Conservation (phyloP, 1,139 yeast genomes). For the Candida dubliniensis region DNA sequence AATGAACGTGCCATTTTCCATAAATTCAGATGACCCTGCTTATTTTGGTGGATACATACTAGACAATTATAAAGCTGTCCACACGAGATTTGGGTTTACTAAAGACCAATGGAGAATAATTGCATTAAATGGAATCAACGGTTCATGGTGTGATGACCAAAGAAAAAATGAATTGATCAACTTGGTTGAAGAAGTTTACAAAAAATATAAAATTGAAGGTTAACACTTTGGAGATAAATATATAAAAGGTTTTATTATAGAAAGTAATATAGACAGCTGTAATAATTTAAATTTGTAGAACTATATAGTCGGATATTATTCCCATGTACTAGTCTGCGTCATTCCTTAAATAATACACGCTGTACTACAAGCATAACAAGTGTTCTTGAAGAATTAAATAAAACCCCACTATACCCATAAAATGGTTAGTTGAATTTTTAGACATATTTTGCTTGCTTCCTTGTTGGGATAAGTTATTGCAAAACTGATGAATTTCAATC, state of each 20-base stretch:
- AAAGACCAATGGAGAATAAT: slow-evolving; percentile 57
- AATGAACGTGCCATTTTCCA: slow-evolving; percentile 64
- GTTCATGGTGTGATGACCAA: slow-evolving; percentile 62
- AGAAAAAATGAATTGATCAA: slow-evolving; percentile 49
- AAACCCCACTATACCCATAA: too few relatives aligned
- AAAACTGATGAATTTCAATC: too few relatives aligned
- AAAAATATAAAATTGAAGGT: slow-evolving; percentile 31
- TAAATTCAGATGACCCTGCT: slow-evolving; percentile 85
- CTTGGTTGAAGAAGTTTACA: slow-evolving; percentile 47
- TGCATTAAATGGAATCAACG: slow-evolving; percentile 61
- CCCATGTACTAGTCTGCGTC: too few relatives aligned
- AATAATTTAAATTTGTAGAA: too few relatives aligned
- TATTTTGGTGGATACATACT: slow-evolving; percentile 81
- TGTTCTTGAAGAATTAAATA: too few relatives aligned
- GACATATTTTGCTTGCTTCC: too few relatives aligned
- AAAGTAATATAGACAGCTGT: too few relatives aligned
- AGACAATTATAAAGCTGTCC: slow-evolving; percentile 69
- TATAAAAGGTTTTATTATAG: background rate
- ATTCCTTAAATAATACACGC: too few relatives aligned
- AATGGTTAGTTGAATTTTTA: too few relatives aligned
- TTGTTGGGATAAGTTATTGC: too few relatives aligned
- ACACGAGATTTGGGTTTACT: slow-evolving; percentile 60
- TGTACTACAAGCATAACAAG: too few relatives aligned
- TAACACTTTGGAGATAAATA: background rate
- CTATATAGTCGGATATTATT: too few relatives aligned